Percentiles rank a stretch among this genome's conserved stretches.
These are phyloP conservation scores for Erigeron philadelphicus DNA, from an alignment of 140 eudicot genomes.

Conservation along the genomic window DNA sequence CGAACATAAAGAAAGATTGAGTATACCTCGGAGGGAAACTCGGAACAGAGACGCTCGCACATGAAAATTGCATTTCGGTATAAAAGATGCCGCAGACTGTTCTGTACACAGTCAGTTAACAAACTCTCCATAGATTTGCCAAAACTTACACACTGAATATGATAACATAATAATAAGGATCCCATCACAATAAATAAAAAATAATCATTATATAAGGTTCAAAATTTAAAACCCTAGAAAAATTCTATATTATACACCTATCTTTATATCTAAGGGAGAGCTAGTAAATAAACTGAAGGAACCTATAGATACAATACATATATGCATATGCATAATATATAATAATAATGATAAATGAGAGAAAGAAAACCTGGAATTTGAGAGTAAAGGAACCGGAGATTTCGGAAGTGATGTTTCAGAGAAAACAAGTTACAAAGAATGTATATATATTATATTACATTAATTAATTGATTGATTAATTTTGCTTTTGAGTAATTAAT, in stretches of 20 bases:
- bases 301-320: neutral
- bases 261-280: no score
- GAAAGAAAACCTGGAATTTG: slow-evolving; percentile 20
- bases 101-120: slow-evolving; percentile 60
- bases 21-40: slow-evolving; percentile 87
- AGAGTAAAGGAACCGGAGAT: neutral
- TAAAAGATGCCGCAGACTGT: slow-evolving; percentile 60
- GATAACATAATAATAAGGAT: neutral
- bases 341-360: neutral
- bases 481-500: neutral
- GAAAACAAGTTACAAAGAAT: neutral
- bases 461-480: neutral
- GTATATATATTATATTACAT: no score
- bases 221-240: no score
- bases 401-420: slow-evolving; percentile 10
- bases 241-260: no score
- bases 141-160: slow-evolving; percentile 10
- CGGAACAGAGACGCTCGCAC: slow-evolving; percentile 93
- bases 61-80: slow-evolving; percentile 77
- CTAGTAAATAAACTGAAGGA: neutral
- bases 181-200: neutral
- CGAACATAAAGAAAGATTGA: neutral
- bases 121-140: slow-evolving; percentile 61
- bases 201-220: no score
- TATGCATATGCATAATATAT: neutral